Conservation (phyloP, 2,329 filamentous ascomycete species). For the Elsinoe arachidis region DNA sequence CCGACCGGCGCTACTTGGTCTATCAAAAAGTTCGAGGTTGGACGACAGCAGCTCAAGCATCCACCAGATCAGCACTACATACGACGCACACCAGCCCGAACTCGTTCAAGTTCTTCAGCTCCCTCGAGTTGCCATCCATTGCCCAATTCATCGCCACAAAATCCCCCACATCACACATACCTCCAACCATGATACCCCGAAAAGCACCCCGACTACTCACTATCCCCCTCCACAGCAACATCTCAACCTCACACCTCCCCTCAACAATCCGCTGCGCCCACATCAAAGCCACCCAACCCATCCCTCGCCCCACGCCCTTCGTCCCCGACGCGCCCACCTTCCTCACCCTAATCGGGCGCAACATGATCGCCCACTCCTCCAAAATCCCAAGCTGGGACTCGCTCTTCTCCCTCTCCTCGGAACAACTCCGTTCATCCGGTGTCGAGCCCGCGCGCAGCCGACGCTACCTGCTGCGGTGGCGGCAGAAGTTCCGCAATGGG, state of each 20-base stretch:
- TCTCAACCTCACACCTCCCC: conserved; percentile 10
- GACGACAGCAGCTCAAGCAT: not conserved
- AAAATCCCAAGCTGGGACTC: conserved; percentile 89
- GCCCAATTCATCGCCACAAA: not conserved
- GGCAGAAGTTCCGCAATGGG: conserved; percentile 72
- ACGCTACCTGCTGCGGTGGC: conserved; percentile 78
- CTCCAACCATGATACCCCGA: not conserved
- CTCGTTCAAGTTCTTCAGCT: not conserved
- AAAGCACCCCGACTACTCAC: conserved; percentile 17
- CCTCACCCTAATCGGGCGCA: conserved; percentile 82
- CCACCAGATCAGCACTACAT: not conserved
- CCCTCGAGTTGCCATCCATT: too few relatives aligned
- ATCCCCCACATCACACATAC: not conserved
- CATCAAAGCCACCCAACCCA: conserved; percentile 32
- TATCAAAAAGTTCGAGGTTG: conserved; percentile 12
- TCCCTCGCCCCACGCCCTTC: conserved; percentile 71
- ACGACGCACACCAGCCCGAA: not conserved
- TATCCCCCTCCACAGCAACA: not conserved
- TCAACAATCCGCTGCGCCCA: conserved; percentile 27
- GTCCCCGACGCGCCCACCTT: conserved; percentile 80
- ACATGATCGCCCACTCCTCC: conserved; percentile 67
- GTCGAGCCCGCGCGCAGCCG: conserved; percentile 77
- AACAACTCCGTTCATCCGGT: conserved; percentile 72
- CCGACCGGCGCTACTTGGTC: not conserved
- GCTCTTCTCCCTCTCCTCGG: conserved; percentile 71